Evolutionary conservation across 352 stramenopile species (phyloP).

Genomic region (Globisporangium barbulae): DNA sequence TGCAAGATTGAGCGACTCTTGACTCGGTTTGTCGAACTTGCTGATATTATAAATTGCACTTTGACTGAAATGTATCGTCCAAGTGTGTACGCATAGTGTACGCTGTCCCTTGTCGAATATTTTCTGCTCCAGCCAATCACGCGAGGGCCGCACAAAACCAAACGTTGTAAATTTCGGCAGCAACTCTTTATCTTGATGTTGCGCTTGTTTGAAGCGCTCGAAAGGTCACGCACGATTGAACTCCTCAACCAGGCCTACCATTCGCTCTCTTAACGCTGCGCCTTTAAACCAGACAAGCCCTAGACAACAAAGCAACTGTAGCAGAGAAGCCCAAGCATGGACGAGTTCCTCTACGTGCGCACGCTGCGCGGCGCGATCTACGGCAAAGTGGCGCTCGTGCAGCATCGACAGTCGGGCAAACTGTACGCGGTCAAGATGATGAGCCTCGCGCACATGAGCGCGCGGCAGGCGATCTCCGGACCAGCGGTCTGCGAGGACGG

Average conservation of each 20-base stretch:
- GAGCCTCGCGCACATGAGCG: constrained; percentile 52
- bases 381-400: constrained; percentile 16
- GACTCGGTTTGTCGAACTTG: too few relatives aligned
- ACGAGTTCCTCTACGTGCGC: constrained; percentile 39
- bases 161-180: too few relatives aligned
- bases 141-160: too few relatives aligned
- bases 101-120: too few relatives aligned
- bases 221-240: neutral
- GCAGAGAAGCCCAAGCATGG: constrained; percentile 21
- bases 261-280: neutral
- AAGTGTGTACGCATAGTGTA: too few relatives aligned
- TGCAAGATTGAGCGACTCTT: too few relatives aligned
- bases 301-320: neutral
- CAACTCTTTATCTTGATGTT: too few relatives aligned
- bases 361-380: constrained; percentile 38
- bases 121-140: too few relatives aligned
- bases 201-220: neutral
- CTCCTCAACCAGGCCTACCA: neutral
- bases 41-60: too few relatives aligned
- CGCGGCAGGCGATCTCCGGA: constrained; percentile 37
- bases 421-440: constrained; percentile 65
- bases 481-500: constrained; percentile 43
- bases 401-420: constrained; percentile 24
- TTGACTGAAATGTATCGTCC: too few relatives aligned
- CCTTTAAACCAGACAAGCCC: neutral